Evolutionary conservation across 2,329 filamentous ascomycete genomes (phyloP), one percentile per base, ranked within the genome.

Genomic region (Emergomyces pasteurianus): DNA sequence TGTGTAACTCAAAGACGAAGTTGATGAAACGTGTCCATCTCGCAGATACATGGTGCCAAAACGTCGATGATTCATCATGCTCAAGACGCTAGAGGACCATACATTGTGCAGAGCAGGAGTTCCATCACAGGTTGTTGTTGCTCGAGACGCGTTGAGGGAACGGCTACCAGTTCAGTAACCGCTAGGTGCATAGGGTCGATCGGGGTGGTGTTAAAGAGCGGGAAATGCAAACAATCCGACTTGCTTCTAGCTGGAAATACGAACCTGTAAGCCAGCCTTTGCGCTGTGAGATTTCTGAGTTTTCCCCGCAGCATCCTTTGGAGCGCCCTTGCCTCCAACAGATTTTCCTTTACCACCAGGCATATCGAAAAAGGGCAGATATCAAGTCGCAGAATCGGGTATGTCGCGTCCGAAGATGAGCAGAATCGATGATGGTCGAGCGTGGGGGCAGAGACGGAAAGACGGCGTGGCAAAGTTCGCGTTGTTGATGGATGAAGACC

Each of bases 331-430:
- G 73, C 92, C 92, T 71, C 92, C 91, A 69, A 87, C 84, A 66
- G 86, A 90, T 82, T 91, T 95, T 83, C 92, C 92, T 83, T 96
- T 96, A 80, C 91, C 91, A 74, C 92, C 92, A 73, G 91, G 80
- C 85, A 87, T 88, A 70, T 73, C 75, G 70, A 68, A 65, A 12
- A 60, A 26, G 28, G 14, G 18, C 26, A 50, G 38, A 16, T 26
- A 56, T 18, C 49, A 58, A 43, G 42, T 43, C 46, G 58, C 69
- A 68, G 53, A 58, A 40, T 58, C 62, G 43, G 46, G 60, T 65
- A 65, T 64, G 63, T 69, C 69, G 70, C 70, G 70, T 70, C 60
- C 60, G 66, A 62, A 40, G 52, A 58, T 57, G 56, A 36, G 49
- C 36, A 46, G 62, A 66, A 63, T 62, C 62, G 67, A 70, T 71